A percentile compares a stretch with the other conserved stretches of the same genome.
Conservation (phyloP, 768 basidiomycete genomes). For the Leccinum disarticulatum region DNA sequence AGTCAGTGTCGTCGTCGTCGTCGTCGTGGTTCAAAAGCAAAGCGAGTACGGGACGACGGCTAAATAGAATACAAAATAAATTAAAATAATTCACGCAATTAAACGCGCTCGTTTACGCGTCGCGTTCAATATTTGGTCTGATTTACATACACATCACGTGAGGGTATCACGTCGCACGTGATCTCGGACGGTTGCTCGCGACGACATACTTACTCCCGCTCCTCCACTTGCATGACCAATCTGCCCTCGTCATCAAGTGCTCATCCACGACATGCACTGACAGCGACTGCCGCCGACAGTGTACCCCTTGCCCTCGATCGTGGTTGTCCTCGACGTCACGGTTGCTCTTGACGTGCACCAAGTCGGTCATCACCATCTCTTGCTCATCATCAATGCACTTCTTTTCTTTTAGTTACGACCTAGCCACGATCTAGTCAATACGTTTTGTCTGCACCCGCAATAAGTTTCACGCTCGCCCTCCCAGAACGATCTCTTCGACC, state of each 20-base stretch:
- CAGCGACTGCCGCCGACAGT: too few species aligned
- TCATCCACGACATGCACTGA: too few species aligned
- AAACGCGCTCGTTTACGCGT: slow-evolving; percentile 44
- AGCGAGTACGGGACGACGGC: slow-evolving; percentile 1
- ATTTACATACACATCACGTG: slow-evolving; percentile 23
- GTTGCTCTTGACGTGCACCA: neutral
- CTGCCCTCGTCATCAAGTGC: too few species aligned
- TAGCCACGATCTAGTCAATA: neutral
- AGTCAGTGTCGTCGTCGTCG: slow-evolving; percentile 3
- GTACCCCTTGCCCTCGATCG: neutral
- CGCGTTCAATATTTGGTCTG: slow-evolving; percentile 35
- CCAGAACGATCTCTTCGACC: too few species aligned
- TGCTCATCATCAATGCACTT: neutral
- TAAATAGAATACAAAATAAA: slow-evolving; percentile 19
- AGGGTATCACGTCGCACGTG: neutral
- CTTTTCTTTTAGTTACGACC: neutral
- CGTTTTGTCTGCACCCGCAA: neutral
- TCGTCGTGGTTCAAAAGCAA: slow-evolving; percentile 19
- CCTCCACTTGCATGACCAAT: too few species aligned
- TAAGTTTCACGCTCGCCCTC: neutral
- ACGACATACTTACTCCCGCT: too few species aligned
- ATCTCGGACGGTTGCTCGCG: too few species aligned
- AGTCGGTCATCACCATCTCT: too few species aligned
- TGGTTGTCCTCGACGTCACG: neutral
- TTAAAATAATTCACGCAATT: slow-evolving; percentile 30